A percentile compares a stretch with the other conserved stretches of the same genome.
Conservation (phyloP, 2,329 filamentous ascomycete species). For the Fusarium tjaetaba region DNA sequence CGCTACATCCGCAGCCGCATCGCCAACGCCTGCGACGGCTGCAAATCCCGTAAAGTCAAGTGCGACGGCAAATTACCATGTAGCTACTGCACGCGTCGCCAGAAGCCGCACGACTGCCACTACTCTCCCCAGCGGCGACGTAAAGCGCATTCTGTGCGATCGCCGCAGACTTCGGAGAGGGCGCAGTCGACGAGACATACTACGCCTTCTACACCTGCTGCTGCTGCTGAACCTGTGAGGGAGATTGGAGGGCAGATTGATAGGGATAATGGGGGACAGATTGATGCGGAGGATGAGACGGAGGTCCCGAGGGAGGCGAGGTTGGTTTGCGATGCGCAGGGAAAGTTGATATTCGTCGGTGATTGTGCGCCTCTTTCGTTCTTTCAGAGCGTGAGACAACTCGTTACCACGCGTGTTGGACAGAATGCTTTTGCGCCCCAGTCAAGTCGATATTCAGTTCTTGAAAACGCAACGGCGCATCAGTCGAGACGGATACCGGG, state of each 20-base stretch:
- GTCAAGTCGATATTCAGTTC: constrained; percentile 59
- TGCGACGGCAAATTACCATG: constrained; percentile 65
- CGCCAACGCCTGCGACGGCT: constrained; percentile 64
- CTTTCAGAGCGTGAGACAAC: constrained; percentile 63
- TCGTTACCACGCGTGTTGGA: constrained; percentile 61
- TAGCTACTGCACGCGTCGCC: constrained; percentile 58
- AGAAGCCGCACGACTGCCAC: constrained; percentile 55
- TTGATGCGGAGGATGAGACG: constrained; percentile 59
- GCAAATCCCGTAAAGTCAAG: constrained; percentile 65
- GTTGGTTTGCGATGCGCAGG: constrained; percentile 61
- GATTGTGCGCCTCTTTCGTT: constrained; percentile 66
- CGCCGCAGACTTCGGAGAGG: constrained; percentile 35
- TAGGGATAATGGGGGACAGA: neutral
- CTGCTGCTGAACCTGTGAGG: neutral
- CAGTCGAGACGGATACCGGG: constrained; percentile 34
- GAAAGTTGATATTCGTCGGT: constrained; percentile 65
- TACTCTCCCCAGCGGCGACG: constrained; percentile 59
- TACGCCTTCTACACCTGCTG: constrained; percentile 28
- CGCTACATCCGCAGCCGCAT: constrained; percentile 56
- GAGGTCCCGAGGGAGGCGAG: constrained; percentile 65
- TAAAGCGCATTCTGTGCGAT: constrained; percentile 34
- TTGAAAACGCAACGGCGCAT: constrained; percentile 55
- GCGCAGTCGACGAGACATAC: constrained; percentile 24
- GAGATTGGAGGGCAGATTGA: too few species aligned
- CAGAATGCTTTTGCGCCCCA: constrained; percentile 62